Base-by-base conservation (phyloP, 441 rosid species). In the Pelargonium hybrid region DNA sequence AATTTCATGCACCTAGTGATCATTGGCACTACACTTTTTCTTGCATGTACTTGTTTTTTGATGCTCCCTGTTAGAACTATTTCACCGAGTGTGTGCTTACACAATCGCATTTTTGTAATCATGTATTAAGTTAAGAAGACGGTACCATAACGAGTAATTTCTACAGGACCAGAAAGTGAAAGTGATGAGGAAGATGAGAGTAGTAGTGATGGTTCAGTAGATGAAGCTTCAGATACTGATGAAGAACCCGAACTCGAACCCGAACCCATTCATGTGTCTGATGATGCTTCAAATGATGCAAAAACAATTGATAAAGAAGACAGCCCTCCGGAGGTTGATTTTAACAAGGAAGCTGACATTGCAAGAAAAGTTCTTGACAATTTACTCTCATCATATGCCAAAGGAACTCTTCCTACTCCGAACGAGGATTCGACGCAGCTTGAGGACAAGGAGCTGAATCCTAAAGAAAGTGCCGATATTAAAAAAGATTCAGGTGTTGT, bases 341-440 rank as follows among this genome's bases (percentile, higher is more conserved):
- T 93, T 82, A 88, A 90, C 23, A 77, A 81, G 77, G 98, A 93
- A 85, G 88, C 83, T 56, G 87, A 87, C 75, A 79, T 87, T 73
- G 83, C 87, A 0, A 88, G 89, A 77, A 90, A 90, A 79, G 89
- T 91, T 78, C 88, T 91, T 43, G 67, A 83, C 71, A 87, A 82
- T 82, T 76, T 86, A 77, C 78, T 93, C 66, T 47, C 75, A 20
- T 78, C 85, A 7, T 80, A 87, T 65, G 84, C 83, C 54, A 81
- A 75, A 78, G 88, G 52, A 75, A 67, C 87, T 56, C 62, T 20
- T 72, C 65, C 82, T 75, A 72, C 87, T 41, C 65, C 52, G 41
- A 71, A 71, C 37, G 83, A 82, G 70, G 88, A 84, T 72, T 64
- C 72, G 14, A n/a, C 59, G 21, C 66, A 41, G 52, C 73, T 80